These are phyloP conservation scores for Ziziphus jujuba DNA, from an alignment of 306 rosid species.

Conservation along the genomic window DNA sequence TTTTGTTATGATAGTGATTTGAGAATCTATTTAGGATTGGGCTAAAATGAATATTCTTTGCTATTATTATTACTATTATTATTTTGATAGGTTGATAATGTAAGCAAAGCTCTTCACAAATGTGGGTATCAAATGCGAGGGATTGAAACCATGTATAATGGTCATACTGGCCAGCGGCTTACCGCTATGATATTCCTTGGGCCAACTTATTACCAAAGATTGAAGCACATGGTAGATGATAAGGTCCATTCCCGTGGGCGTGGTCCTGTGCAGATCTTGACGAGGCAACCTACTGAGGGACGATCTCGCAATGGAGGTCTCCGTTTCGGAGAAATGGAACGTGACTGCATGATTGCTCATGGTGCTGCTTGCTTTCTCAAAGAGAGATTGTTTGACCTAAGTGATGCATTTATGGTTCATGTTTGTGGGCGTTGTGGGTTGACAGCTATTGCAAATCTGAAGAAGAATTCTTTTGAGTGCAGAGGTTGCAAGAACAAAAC, in stretches of 20 bases:
- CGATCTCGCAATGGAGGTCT: slow-evolving; percentile 96
- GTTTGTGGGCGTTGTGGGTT: slow-evolving; percentile 92
- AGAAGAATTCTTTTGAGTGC: slow-evolving; percentile 92
- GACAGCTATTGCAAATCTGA: slow-evolving; percentile 92
- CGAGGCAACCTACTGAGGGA: slow-evolving; percentile 98
- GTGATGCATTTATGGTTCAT: slow-evolving; percentile 91
- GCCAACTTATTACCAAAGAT: slow-evolving; percentile 89
- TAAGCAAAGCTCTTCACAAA: slow-evolving; percentile 90
- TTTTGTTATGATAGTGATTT: too few relatives aligned
- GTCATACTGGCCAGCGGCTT: slow-evolving; percentile 91
- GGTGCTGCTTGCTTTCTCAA: slow-evolving; percentile 94
- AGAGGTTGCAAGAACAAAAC: slow-evolving; percentile 98
- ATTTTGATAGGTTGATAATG: slow-evolving; percentile 76
- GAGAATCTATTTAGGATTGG: background rate
- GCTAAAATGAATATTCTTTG: background rate
- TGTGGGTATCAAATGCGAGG: slow-evolving; percentile 99
- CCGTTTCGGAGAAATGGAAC: slow-evolving; percentile 97
- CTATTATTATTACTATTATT: background rate
- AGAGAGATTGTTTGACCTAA: slow-evolving; percentile 92
- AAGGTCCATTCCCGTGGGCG: slow-evolving; percentile 97
- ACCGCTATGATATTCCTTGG: slow-evolving; percentile 92
- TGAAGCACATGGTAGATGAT: slow-evolving; percentile 98
- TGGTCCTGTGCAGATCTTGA: slow-evolving; percentile 91
- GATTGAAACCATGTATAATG: slow-evolving; percentile 96
- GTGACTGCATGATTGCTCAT: slow-evolving; percentile 98